These are phyloP conservation scores for Parietichytrium sp. DNA, from an alignment of 108 stramenopile genomes.

Conservation along the genomic window DNA sequence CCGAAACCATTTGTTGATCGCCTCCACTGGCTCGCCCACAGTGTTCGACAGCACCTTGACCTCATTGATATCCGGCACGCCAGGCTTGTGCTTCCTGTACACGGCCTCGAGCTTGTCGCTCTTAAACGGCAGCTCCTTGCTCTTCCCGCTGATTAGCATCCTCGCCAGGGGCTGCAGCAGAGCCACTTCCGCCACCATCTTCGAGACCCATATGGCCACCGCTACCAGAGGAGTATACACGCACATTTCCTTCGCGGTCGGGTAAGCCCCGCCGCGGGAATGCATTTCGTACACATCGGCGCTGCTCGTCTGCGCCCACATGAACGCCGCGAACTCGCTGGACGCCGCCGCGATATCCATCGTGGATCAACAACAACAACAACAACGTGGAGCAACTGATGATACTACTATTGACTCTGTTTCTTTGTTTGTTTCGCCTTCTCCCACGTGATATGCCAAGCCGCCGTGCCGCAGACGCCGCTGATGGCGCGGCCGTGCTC, in stretches of 20 bases:
- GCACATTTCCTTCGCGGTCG: not conserved
- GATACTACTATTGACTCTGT: too few relatives aligned
- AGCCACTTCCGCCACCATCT: not conserved
- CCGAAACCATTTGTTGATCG: not conserved
- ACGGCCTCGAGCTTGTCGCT: slow-evolving; percentile 17
- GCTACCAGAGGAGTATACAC: not conserved
- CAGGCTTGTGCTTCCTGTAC: slow-evolving; percentile 5
- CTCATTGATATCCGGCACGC: slow-evolving; percentile 28
- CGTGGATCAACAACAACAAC: too few relatives aligned
- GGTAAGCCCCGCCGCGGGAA: not conserved
- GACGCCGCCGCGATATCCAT: slow-evolving; percentile 24
- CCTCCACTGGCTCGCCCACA: slow-evolving; percentile 10
- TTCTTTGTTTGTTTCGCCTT: too few relatives aligned
- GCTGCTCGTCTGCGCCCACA: not conserved
- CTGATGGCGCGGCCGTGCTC: too few relatives aligned
- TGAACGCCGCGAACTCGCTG: not conserved
- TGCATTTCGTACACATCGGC: not conserved
- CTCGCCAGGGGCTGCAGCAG: not conserved
- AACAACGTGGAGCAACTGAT: too few relatives aligned
- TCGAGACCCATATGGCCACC: not conserved
- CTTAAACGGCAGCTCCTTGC: not conserved
- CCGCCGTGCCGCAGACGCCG: too few relatives aligned
- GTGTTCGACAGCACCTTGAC: slow-evolving; percentile 15
- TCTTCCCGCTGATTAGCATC: not conserved
- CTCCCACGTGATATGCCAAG: too few relatives aligned